Evolutionary conservation across 306 rosid species (phyloP), one percentile per base, ranked within the genome.

Genomic region (Abrus precatorius): DNA sequence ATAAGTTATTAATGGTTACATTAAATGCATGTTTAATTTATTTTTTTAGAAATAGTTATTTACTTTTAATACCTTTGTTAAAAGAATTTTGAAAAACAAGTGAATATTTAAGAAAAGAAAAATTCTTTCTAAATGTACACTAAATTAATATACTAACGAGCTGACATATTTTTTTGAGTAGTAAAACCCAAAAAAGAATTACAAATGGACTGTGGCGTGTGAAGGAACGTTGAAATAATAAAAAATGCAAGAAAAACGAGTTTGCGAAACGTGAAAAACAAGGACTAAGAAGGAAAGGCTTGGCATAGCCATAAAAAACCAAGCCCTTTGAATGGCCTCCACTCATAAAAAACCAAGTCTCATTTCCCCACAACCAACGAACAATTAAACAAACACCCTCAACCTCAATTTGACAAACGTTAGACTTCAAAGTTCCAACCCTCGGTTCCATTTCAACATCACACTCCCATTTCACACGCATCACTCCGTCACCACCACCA

Each of bases 201-300:
- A 36, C 3, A 4, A 36, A 43, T 6, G 8, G 7, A 43, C 6
- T 1, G 6, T 5, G 3, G 53, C 53, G 53, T 9, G 76, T 56
- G 27, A 30, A 9, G 11, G 29, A 27, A 40, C 1, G 3, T 20
- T 0, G 64, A 43, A 65, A 36, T 4, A 56, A 54, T 55, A 9
- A 9, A 28, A 76, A 82, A 76, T 6, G 73, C 8, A 76, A 38
- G 78, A 38, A 82, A 82, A 82, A 69, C 61, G 73, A 76, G 54
- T 0, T 14, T 0, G 0, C 3, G 5, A 13, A 83, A 83, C 75
- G 86, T 83, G 86, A 53, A 70, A 70, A 83, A 83, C 82, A 83
- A 83, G 85, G 66, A 0, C 59, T 69, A 2, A 36, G 40, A 20
- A n/a, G 48, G 57, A 47, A 70, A 47, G 28, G 12, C 52, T 34